Percentiles rank a stretch among this genome's conserved stretches.
Conservation (phyloP, 352 stramenopile genomes). For the Pythium sp. region DNA sequence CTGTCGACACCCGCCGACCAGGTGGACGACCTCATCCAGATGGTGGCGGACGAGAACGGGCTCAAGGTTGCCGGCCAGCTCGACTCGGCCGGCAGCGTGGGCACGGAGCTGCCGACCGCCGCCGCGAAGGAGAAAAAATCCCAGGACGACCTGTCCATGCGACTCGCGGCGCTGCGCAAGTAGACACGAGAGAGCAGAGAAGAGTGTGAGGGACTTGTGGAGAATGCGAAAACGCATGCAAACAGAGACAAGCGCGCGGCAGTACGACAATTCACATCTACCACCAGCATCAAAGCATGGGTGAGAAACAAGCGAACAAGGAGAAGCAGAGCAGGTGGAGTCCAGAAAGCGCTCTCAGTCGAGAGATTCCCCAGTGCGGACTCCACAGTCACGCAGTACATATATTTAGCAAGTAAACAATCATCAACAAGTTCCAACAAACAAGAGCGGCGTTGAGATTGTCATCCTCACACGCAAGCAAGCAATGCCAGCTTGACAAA, state of each 20-base stretch:
- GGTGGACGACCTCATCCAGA: slow-evolving; percentile 97
- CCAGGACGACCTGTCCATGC: slow-evolving; percentile 80
- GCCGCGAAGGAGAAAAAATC: slow-evolving; percentile 76
- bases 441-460: too few species aligned
- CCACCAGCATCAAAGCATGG: neutral
- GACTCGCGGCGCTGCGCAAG: slow-evolving; percentile 79
- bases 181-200: neutral
- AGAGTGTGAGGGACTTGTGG: neutral
- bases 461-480: too few species aligned
- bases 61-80: slow-evolving; percentile 94
- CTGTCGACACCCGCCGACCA: slow-evolving; percentile 96
- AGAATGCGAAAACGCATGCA: neutral
- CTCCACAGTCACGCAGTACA: neutral
- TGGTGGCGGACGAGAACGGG: slow-evolving; percentile 97
- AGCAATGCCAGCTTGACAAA: neutral
- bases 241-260: neutral
- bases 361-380: neutral
- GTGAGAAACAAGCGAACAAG: neutral
- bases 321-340: neutral
- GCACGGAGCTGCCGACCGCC: slow-evolving; percentile 67
- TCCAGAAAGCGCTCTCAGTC: neutral
- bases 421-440: neutral
- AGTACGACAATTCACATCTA: neutral
- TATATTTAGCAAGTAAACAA: neutral
- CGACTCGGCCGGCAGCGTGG: slow-evolving; percentile 88